Evolutionary conservation across 441 rosid species (phyloP).

Genomic region (Codiaeum variegatum): DNA sequence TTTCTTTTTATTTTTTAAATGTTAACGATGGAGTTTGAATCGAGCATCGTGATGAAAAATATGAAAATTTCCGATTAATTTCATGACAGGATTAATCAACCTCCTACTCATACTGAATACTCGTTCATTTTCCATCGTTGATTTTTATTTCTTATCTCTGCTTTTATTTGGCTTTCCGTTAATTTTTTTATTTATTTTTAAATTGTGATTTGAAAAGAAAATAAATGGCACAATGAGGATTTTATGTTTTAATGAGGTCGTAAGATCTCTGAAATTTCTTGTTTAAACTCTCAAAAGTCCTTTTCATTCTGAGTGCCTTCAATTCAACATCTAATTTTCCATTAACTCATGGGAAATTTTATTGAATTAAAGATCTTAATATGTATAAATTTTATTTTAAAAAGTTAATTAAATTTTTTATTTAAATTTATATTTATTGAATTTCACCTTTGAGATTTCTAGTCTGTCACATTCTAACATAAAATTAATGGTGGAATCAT

Average conservation of each 20-base stretch:
- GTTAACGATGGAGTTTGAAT: too few relatives aligned
- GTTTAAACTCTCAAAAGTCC: slow-evolving; percentile 2
- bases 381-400: too few relatives aligned
- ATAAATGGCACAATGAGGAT: slow-evolving; percentile 13
- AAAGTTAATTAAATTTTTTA: too few relatives aligned
- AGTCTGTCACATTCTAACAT: too few relatives aligned
- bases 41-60: slow-evolving; percentile 28
- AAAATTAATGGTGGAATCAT: too few relatives aligned
- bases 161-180: too few relatives aligned
- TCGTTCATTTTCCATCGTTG: background rate
- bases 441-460: too few relatives aligned
- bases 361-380: too few relatives aligned
- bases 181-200: background rate
- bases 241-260: background rate
- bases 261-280: slow-evolving; percentile 4
- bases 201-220: background rate
- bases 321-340: too few relatives aligned
- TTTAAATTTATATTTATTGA: too few relatives aligned
- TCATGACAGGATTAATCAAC: slow-evolving; percentile 25
- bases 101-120: slow-evolving; percentile 40
- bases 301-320: slow-evolving; percentile 24
- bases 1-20: background rate
- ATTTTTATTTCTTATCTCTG: too few relatives aligned
- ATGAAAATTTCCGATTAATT: slow-evolving; percentile 19
- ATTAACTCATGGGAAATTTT: too few relatives aligned